Percentiles rank a stretch among this genome's conserved stretches.
Conservation (phyloP, 495 filamentous ascomycete species). For the Podospora conica region DNA sequence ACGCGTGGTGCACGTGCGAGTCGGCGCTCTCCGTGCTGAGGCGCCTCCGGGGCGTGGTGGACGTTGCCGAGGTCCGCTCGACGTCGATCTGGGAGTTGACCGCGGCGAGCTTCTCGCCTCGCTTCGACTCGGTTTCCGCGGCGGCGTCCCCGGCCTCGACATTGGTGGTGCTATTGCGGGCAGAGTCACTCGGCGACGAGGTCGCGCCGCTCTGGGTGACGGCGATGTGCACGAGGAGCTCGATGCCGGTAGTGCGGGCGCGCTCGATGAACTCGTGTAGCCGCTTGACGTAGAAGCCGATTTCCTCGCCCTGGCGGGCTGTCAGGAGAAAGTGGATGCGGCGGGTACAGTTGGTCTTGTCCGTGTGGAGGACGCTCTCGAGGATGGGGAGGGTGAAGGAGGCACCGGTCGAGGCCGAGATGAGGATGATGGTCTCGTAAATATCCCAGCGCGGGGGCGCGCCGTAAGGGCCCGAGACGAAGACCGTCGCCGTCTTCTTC, state of each 20-base stretch:
- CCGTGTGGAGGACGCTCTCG: slow-evolving; percentile 45
- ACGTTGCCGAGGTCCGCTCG: slow-evolving; percentile 16
- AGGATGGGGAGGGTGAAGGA: slow-evolving; percentile 52
- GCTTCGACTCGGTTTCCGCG: slow-evolving; percentile 13
- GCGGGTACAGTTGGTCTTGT: slow-evolving; percentile 49
- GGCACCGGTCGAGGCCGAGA: slow-evolving; percentile 53
- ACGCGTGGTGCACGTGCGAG: slow-evolving; percentile 36
- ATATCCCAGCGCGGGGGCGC: slow-evolving; percentile 48
- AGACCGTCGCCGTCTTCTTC: slow-evolving; percentile 36
- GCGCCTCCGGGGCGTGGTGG: slow-evolving; percentile 21
- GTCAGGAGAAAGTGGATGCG: slow-evolving; percentile 67
- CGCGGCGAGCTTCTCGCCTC: slow-evolving; percentile 22
- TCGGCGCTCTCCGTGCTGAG: slow-evolving; percentile 30
- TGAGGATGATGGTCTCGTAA: slow-evolving; percentile 54
- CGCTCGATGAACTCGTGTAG: slow-evolving; percentile 52
- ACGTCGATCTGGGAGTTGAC: slow-evolving; percentile 15
- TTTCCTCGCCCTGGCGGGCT: slow-evolving; percentile 60
- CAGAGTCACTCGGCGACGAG: not conserved
- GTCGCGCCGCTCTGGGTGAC: slow-evolving; percentile 46
- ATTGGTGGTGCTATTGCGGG: not conserved
- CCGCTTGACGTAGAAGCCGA: slow-evolving; percentile 62
- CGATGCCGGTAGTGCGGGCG: slow-evolving; percentile 42
- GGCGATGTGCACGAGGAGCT: slow-evolving; percentile 41
- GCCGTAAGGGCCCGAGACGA: slow-evolving; percentile 55
- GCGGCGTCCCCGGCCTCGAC: slow-evolving; percentile 3